Conservation (phyloP, 2,329 filamentous ascomycete species). For the Pezicula radicicola region DNA sequence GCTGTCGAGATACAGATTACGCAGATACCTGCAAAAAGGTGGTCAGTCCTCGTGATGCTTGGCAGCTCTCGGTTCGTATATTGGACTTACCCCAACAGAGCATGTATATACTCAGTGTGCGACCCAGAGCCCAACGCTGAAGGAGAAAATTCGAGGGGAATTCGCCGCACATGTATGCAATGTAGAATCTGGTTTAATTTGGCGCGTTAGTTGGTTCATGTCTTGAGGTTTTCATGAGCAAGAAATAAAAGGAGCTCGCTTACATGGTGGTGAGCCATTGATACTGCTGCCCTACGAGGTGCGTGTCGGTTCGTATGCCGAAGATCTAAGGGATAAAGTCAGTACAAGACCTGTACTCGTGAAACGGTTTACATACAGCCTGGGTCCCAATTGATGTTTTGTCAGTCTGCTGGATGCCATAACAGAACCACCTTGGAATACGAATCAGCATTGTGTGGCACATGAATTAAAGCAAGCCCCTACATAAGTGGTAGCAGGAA, state of each 20-base stretch:
- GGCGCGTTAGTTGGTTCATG: not conserved
- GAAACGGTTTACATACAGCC: constrained; percentile 21
- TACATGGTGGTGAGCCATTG: constrained; percentile 40
- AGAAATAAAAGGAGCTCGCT: not conserved
- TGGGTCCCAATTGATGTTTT: constrained; percentile 48
- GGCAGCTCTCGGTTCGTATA: not conserved
- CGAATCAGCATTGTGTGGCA: not conserved
- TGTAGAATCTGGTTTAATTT: constrained; percentile 16
- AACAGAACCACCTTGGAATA: constrained; percentile 31
- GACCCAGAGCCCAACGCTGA: not conserved
- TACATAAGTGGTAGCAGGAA: constrained; percentile 46
- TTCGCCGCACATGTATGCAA: constrained; percentile 11
- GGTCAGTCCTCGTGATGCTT: not conserved
- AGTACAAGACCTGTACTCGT: too few species aligned
- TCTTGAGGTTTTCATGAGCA: not conserved
- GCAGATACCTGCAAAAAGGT: not conserved
- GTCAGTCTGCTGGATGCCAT: constrained; percentile 46
- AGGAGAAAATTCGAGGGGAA: constrained; percentile 1
- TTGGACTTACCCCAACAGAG: not conserved
- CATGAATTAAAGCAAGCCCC: constrained; percentile 14
- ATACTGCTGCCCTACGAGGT: constrained; percentile 41
- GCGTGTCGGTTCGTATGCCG: constrained; percentile 42
- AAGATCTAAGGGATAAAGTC: constrained; percentile 19
- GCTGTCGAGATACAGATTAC: not conserved
- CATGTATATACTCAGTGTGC: constrained; percentile 1